Base-by-base conservation (phyloP, 345 rosid species). In the Toxicodendron radicans region DNA sequence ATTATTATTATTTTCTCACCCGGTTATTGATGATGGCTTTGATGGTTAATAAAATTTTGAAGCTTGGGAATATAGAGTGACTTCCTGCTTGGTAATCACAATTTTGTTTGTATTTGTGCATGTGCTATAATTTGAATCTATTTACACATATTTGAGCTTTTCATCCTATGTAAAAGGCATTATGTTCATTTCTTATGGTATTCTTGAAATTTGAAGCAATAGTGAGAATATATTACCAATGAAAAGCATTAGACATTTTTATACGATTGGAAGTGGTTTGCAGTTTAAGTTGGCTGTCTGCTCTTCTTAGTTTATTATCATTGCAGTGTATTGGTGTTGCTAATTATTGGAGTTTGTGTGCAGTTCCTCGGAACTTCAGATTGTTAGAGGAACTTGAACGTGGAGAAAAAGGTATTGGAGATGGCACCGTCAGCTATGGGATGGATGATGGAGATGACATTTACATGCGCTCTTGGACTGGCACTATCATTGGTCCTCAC, bases 371-470 rank as follows among this genome's bases (percentile, higher is more conserved):
- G 66, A 92, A 90, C 79, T 90, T 92, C 77, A 86, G 97, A 83
- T 75, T 92, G 88, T 74, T 92, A 78, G 95, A 90, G 79, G 97
- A 87, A 79, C 97, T 92, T 77, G 97, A 92, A 83, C 95, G 93
- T 54, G 97, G 97, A 67, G 95, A 92, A 86, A 92, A 92, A 79
- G 95, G 95, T 61, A 90, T 92, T 13, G 95, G 95, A 32, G 97
- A 92, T 77, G 97, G 97, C 43, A 87, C 92, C 18, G 97, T 92
- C 24, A 92, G 97, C 89, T 92, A 92, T 83, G 97, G 97, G 70
- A 90, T 90, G 97, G 97, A 92, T 60, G 97, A 92, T 30, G 93
- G 91, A 58, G 95, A 92, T 85, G 97, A 92, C 82, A 90, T 92
- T 62, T 87, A 86, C 79, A 92, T 90, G 97, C 93, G 90, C 69